phyloP scores from a whole-genome alignment of 2,329 filamentous ascomycete species.

The Calonectria pseudoreteaudii region DNA sequence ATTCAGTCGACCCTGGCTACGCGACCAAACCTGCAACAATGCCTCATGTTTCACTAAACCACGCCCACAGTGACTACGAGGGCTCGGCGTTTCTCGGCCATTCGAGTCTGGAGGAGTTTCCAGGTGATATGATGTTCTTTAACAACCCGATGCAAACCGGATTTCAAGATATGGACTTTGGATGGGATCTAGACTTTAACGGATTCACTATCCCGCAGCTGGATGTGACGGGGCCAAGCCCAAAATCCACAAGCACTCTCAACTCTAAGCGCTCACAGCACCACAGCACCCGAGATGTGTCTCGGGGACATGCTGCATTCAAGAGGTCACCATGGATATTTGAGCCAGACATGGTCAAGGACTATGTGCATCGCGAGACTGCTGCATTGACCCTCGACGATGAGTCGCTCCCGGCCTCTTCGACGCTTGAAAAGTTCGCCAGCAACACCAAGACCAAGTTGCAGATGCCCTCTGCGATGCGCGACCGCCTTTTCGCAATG shows the following conservation, averaged over 20 bases:
- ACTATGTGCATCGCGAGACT: slow-evolving; percentile 17
- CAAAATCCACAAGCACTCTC: slow-evolving; percentile 26
- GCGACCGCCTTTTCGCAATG: slow-evolving; percentile 41
- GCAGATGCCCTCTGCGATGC: slow-evolving; percentile 28
- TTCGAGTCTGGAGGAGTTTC: slow-evolving; percentile 28
- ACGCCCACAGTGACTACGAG: slow-evolving; percentile 31
- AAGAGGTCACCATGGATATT: slow-evolving; percentile 33
- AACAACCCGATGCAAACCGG: slow-evolving; percentile 19
- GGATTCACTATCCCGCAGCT: slow-evolving; percentile 27
- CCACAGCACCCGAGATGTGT: slow-evolving; percentile 26
- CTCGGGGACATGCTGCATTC: slow-evolving; percentile 19
- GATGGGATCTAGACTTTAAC: slow-evolving; percentile 37
- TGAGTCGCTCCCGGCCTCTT: slow-evolving; percentile 14
- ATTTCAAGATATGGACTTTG: slow-evolving; percentile 36
- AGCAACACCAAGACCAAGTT: slow-evolving; percentile 5
- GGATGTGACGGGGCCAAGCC: slow-evolving; percentile 21
- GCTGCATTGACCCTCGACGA: slow-evolving; percentile 15
- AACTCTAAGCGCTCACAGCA: slow-evolving; percentile 33
- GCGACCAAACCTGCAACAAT: slow-evolving; percentile 24
- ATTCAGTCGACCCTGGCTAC: slow-evolving; percentile 33
- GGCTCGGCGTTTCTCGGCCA: slow-evolving; percentile 30
- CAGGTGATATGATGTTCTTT: slow-evolving; percentile 31
- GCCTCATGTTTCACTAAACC: slow-evolving; percentile 25
- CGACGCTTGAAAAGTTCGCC: slow-evolving; percentile 6
- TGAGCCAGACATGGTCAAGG: slow-evolving; percentile 26